Evolutionary conservation across 805 yeast species (phyloP).

Genomic region (Wickerhamomyces xylosicus): DNA sequence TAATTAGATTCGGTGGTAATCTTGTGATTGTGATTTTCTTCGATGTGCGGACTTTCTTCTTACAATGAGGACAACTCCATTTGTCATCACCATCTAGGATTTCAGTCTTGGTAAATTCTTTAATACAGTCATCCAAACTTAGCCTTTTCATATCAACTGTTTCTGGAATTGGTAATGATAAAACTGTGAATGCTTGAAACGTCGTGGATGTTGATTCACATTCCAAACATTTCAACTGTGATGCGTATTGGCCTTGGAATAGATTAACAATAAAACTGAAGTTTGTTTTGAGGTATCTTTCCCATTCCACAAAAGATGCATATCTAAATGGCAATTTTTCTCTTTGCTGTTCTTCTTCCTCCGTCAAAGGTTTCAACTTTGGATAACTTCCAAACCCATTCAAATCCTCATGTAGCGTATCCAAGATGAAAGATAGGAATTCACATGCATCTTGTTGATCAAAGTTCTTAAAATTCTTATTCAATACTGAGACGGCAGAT

Average conservation of each 20-base stretch:
- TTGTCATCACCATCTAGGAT: slow-evolving; percentile 65
- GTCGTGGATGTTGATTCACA: slow-evolving; percentile 79
- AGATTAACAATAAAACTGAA: slow-evolving; percentile 71
- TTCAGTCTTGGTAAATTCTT: slow-evolving; percentile 70
- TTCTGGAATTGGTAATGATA: slow-evolving; percentile 72
- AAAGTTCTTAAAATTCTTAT: slow-evolving; percentile 49
- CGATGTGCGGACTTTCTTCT: slow-evolving; percentile 47
- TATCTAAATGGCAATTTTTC: slow-evolving; percentile 67
- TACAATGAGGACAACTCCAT: slow-evolving; percentile 80
- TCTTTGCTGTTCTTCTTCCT: slow-evolving; percentile 61
- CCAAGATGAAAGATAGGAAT: slow-evolving; percentile 64
- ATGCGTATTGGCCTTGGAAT: slow-evolving; percentile 83
- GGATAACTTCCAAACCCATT: slow-evolving; percentile 53
- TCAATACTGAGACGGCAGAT: slow-evolving; percentile 54
- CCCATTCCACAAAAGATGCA: slow-evolving; percentile 91
- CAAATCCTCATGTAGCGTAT: slow-evolving; percentile 74
- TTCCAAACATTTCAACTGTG: slow-evolving; percentile 62
- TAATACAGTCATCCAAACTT: slow-evolving; percentile 47
- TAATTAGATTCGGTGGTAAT: slow-evolving; percentile 67
- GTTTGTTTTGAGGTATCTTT: slow-evolving; percentile 67
- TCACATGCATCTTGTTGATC: slow-evolving; percentile 87
- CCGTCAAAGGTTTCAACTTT: slow-evolving; percentile 47
- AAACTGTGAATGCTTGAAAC: slow-evolving; percentile 69
- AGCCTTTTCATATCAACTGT: slow-evolving; percentile 25
- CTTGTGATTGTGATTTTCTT: slow-evolving; percentile 67